Percentiles rank a stretch among this genome's conserved stretches.
Conservation (phyloP, 306 rosid genomes). For the Corylus heterophylla region DNA sequence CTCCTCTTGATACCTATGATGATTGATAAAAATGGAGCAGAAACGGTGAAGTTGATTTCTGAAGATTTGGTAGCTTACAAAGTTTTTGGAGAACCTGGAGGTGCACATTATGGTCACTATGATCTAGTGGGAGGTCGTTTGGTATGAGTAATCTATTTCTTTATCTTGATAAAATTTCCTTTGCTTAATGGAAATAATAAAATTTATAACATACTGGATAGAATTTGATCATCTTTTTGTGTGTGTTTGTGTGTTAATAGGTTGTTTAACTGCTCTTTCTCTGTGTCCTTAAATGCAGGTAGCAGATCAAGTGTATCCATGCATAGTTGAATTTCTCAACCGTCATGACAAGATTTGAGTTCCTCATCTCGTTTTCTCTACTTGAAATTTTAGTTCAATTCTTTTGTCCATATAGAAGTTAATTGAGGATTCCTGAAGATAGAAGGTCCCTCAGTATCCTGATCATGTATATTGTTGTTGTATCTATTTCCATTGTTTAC, state of each 20-base stretch:
- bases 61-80: slow-evolving; percentile 61
- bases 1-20: background rate
- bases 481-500: background rate
- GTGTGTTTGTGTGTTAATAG: background rate
- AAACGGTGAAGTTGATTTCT: slow-evolving; percentile 78
- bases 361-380: slow-evolving; percentile 16
- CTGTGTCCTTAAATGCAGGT: slow-evolving; percentile 53
- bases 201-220: background rate
- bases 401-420: slow-evolving; percentile 22
- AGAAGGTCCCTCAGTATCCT: slow-evolving; percentile 22
- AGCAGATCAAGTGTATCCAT: slow-evolving; percentile 67
- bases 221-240: slow-evolving; percentile 10
- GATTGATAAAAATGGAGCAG: slow-evolving; percentile 43
- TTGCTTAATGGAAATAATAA: background rate
- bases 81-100: slow-evolving; percentile 74
- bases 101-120: slow-evolving; percentile 89
- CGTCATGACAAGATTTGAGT: slow-evolving; percentile 60
- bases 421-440: slow-evolving; percentile 18
- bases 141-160: slow-evolving; percentile 42
- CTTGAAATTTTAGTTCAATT: slow-evolving; percentile 10
- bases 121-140: slow-evolving; percentile 84
- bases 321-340: slow-evolving; percentile 61
- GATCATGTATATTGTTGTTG: background rate
- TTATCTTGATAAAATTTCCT: background rate
- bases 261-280: slow-evolving; percentile 9